phyloP scores from a whole-genome alignment of 2,329 filamentous ascomycete species.

The Ascochyta fabae region DNA sequence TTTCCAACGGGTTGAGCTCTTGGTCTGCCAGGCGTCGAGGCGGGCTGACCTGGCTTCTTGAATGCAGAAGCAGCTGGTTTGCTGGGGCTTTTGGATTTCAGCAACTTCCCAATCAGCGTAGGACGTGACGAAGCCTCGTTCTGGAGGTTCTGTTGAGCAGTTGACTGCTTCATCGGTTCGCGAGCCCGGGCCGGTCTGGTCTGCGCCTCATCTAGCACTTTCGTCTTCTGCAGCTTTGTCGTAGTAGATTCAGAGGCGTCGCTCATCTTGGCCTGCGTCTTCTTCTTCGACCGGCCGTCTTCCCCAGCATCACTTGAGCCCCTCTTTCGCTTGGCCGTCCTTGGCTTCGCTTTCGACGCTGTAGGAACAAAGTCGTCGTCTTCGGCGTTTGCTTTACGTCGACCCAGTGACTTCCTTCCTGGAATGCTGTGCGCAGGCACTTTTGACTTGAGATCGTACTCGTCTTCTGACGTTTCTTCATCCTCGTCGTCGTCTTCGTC shows the following conservation, averaged over 20 bases:
- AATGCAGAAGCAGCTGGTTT: constrained; percentile 13
- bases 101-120: constrained; percentile 23
- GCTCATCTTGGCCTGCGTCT: background rate
- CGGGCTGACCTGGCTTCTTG: constrained; percentile 26
- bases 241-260: background rate
- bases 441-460: constrained; percentile 1
- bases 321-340: constrained; percentile 18
- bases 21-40: constrained; percentile 25
- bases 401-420: constrained; percentile 1
- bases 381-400: constrained; percentile 7
- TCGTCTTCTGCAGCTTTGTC: background rate
- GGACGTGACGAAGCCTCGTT: constrained; percentile 9
- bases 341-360: constrained; percentile 8
- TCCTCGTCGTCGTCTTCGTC: background rate
- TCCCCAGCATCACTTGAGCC: background rate
- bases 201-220: background rate
- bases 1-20: constrained; percentile 3
- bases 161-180: constrained; percentile 1
- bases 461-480: constrained; percentile 1
- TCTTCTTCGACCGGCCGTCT: constrained; percentile 6
- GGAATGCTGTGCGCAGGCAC: background rate
- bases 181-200: background rate
- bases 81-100: constrained; percentile 14
- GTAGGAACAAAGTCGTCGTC: constrained; percentile 20
- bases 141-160: background rate